Percentiles rank a stretch among this genome's conserved stretches.
These are phyloP conservation scores for Gaertneriomyces semiglobifer DNA, from an alignment of 192 early-diverging fungal genomes.

Conservation along the genomic window DNA sequence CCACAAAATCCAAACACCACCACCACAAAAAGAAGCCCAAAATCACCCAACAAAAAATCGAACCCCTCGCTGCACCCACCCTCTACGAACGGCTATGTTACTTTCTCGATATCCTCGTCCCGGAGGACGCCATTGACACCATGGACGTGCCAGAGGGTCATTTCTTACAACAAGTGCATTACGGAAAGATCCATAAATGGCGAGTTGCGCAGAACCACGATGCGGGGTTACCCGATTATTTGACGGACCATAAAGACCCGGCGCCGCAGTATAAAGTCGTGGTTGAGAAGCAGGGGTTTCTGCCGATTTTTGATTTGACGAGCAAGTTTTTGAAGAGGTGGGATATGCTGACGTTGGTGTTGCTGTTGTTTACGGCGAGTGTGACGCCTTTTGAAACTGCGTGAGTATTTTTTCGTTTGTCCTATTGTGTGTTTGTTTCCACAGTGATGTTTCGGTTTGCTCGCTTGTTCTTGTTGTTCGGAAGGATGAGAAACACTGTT, in stretches of 20 bases:
- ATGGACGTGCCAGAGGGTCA: slow-evolving; percentile 43
- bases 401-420: slow-evolving; percentile 23
- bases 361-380: slow-evolving; percentile 51
- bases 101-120: slow-evolving; percentile 44
- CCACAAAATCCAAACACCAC: neutral
- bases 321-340: slow-evolving; percentile 43
- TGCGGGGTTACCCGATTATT: slow-evolving; percentile 39
- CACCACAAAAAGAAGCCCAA: neutral
- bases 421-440: too few species aligned
- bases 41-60: slow-evolving; percentile 1
- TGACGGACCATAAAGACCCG: slow-evolving; percentile 29
- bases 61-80: slow-evolving; percentile 4
- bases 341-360: slow-evolving; percentile 45
- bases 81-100: slow-evolving; percentile 45
- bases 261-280: slow-evolving; percentile 36
- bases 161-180: slow-evolving; percentile 44
- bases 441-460: too few species aligned
- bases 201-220: slow-evolving; percentile 36
- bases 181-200: slow-evolving; percentile 36
- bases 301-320: slow-evolving; percentile 37
- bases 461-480: too few species aligned
- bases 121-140: slow-evolving; percentile 34
- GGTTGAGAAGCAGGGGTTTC: slow-evolving; percentile 18
- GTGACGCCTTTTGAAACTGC: slow-evolving; percentile 54
- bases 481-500: too few species aligned